Evolutionary conservation across 768 basidiomycete species (phyloP).

Genomic region (Lactifluus echinatus): DNA sequence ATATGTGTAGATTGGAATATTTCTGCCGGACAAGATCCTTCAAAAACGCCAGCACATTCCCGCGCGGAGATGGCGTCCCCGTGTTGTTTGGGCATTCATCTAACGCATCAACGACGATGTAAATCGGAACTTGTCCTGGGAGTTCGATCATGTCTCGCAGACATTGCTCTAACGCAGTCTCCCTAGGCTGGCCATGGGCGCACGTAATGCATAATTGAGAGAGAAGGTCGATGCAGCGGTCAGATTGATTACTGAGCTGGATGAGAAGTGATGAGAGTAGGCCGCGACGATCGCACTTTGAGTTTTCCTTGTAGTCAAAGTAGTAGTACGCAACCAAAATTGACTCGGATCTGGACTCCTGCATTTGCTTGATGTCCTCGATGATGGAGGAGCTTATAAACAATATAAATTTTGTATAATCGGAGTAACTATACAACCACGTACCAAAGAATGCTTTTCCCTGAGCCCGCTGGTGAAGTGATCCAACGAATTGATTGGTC

Average conservation of each 20-base stretch:
- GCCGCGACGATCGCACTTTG: neutral
- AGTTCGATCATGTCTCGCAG: neutral
- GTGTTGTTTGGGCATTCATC: neutral
- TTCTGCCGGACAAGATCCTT: neutral
- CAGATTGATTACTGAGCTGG: neutral
- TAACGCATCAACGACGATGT: neutral
- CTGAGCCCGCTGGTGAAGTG: neutral
- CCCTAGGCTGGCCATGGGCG: neutral
- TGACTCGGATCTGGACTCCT: neutral
- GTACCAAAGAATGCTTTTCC: conserved; percentile 3
- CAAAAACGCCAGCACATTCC: neutral
- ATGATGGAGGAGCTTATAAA: neutral
- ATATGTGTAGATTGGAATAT: neutral
- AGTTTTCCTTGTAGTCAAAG: neutral
- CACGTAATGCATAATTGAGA: neutral
- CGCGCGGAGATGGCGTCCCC: neutral
- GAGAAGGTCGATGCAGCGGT: neutral
- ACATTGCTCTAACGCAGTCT: neutral
- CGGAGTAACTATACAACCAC: neutral
- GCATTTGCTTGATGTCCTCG: neutral
- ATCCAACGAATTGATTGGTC: neutral
- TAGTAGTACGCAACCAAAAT: neutral
- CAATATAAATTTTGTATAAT: neutral
- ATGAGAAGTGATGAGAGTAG: neutral
- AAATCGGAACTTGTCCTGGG: neutral